Evolutionary conservation across 805 yeast species (phyloP).

Genomic region (Starmerella geochares): DNA sequence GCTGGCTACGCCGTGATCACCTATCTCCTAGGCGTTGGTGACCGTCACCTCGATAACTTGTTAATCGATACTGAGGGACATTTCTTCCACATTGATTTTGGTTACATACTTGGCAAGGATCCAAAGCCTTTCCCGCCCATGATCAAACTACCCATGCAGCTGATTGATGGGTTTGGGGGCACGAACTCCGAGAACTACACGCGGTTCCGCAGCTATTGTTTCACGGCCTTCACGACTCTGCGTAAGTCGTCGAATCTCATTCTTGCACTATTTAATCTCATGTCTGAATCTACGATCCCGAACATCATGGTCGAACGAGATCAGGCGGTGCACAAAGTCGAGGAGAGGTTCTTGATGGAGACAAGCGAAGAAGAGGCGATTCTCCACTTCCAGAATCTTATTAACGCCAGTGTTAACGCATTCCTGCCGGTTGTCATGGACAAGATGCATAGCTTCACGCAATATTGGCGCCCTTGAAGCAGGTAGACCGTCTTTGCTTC

Average conservation of each 20-base stretch:
- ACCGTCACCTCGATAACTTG: conserved; percentile 86
- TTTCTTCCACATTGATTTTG: conserved; percentile 97
- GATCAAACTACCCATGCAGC: conserved; percentile 94
- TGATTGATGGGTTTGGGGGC: conserved; percentile 97
- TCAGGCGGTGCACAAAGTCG: conserved; percentile 79
- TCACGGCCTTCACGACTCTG: conserved; percentile 82
- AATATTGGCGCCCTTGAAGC: conserved; percentile 75
- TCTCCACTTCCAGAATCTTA: conserved; percentile 82
- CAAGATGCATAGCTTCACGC: conserved; percentile 88
- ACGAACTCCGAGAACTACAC: conserved; percentile 72
- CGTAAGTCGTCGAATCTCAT: conserved; percentile 84
- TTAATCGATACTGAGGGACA: conserved; percentile 72
- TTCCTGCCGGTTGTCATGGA: conserved; percentile 91
- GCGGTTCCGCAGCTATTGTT: conserved; percentile 83
- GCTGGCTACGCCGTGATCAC: conserved; percentile 98
- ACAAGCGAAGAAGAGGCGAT: conserved; percentile 95
- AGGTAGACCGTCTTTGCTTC: not conserved
- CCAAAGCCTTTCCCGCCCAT: conserved; percentile 98
- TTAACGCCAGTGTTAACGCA: conserved; percentile 90
- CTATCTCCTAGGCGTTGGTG: conserved; percentile 91
- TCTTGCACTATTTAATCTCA: conserved; percentile 78
- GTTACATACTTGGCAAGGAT: conserved; percentile 90
- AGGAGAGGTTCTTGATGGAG: conserved; percentile 86
- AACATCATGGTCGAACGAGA: conserved; percentile 76
- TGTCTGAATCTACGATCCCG: conserved; percentile 89